A percentile compares a stretch with the other conserved stretches of the same genome.
Conservation (phyloP, 805 yeast species). For the Zygosaccharomyces bailii region DNA sequence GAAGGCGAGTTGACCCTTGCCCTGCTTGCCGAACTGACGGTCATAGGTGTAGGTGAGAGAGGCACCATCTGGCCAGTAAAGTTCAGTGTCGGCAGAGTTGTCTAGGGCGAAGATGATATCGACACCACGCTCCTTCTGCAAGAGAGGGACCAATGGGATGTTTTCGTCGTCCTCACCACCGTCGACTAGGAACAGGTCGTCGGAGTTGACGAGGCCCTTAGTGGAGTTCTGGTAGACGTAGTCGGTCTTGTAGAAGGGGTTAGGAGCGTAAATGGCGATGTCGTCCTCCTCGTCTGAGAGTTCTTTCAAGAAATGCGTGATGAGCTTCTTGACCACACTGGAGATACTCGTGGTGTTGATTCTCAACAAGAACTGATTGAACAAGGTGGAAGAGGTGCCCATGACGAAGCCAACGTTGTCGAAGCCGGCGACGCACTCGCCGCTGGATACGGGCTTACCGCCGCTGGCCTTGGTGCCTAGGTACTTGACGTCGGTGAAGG, state of each 20-base stretch:
- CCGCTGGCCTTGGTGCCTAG: constrained; percentile 62
- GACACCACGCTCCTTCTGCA: constrained; percentile 57
- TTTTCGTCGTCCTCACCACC: constrained; percentile 73
- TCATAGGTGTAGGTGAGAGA: constrained; percentile 54
- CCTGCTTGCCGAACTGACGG: constrained; percentile 52
- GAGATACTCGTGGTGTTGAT: constrained; percentile 52
- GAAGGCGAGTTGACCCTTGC: constrained; percentile 55
- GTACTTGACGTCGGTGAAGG: constrained; percentile 66
- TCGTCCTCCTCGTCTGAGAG: constrained; percentile 55
- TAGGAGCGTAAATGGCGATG: constrained; percentile 67
- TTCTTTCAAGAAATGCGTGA: constrained; percentile 43
- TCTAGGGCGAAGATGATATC: constrained; percentile 66
- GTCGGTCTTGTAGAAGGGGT: constrained; percentile 57
- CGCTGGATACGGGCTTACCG: constrained; percentile 51
- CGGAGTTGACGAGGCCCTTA: constrained; percentile 40
- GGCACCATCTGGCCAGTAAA: constrained; percentile 65
- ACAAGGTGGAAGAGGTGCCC: constrained; percentile 80
- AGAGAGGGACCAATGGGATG: constrained; percentile 57
- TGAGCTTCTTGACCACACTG: constrained; percentile 47
- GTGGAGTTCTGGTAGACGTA: constrained; percentile 35
- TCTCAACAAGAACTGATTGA: constrained; percentile 63
- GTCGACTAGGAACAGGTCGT: constrained; percentile 55
- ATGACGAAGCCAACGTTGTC: constrained; percentile 79
- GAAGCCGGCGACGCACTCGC: constrained; percentile 63
- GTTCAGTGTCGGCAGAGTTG: constrained; percentile 63